Percentiles rank a stretch among this genome's conserved stretches.
Evolutionary conservation across 148 eudicot genomes (phyloP).

Genomic region (Euryodendron excelsum): DNA sequence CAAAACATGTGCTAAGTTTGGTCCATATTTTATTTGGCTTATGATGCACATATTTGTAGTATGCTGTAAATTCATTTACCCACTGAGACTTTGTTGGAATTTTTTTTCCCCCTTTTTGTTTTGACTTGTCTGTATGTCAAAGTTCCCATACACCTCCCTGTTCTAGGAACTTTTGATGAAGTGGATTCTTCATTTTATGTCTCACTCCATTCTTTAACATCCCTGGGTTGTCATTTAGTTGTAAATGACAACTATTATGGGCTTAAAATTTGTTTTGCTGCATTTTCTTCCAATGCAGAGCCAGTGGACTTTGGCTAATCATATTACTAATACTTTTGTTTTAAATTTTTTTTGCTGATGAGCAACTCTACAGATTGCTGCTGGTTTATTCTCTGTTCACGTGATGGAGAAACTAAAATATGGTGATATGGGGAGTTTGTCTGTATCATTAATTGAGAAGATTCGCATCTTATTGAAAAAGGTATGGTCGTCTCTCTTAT

Average conservation of each 20-base stretch:
- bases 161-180: neutral
- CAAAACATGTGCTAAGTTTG: conserved; percentile 4
- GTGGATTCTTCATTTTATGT: neutral
- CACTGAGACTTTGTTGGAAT: neutral
- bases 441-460: conserved; percentile 62
- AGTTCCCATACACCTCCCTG: neutral
- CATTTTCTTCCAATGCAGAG: neutral
- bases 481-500: conserved; percentile 37
- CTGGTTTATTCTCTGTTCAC: conserved; percentile 65
- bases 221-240: neutral
- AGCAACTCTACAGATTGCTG: conserved; percentile 58
- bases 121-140: neutral
- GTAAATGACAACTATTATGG: neutral
- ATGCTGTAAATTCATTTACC: neutral
- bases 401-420: conserved; percentile 51
- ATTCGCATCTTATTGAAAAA: conserved; percentile 42
- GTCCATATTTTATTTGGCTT: neutral
- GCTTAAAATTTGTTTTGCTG: neutral
- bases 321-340: neutral
- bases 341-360: neutral
- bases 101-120: neutral
- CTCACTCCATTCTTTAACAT: neutral
- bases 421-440: conserved; percentile 68
- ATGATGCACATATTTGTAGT: conserved; percentile 1
- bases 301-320: neutral